Percentiles rank a stretch among this genome's conserved stretches.
phyloP scores from a whole-genome alignment of 2,329 filamentous ascomycete species.

The Cryphonectria carpinicola region DNA sequence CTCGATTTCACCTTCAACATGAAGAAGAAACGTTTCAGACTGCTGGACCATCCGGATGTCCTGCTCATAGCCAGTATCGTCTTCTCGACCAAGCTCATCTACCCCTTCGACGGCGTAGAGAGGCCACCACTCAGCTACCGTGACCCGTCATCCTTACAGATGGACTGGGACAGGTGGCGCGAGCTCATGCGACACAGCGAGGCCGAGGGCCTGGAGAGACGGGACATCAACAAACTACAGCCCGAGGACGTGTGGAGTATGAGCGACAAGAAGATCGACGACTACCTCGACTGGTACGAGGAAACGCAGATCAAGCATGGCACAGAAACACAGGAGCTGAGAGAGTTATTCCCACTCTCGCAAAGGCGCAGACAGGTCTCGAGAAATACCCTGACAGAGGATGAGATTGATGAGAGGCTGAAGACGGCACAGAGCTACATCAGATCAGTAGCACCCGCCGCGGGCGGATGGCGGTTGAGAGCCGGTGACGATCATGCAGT shows the following conservation, averaged over 20 bases:
- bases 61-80: conserved; percentile 73
- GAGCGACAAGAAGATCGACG: conserved; percentile 65
- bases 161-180: conserved; percentile 78
- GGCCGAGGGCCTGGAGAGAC: conserved; percentile 31
- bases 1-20: conserved; percentile 63
- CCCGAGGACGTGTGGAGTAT: conserved; percentile 47
- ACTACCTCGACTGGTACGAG: conserved; percentile 82
- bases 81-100: conserved; percentile 77
- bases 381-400: conserved; percentile 29
- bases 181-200: conserved; percentile 46
- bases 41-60: conserved; percentile 72
- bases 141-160: conserved; percentile 60
- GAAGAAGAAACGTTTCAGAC: conserved; percentile 46
- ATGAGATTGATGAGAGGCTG: conserved; percentile 34
- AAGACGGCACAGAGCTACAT: conserved; percentile 35
- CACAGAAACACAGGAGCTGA: conserved; percentile 38
- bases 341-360: conserved; percentile 41
- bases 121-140: conserved; percentile 53
- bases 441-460: conserved; percentile 30
- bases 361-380: conserved; percentile 17
- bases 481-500: conserved; percentile 41
- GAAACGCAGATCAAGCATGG: conserved; percentile 44
- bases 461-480: conserved; percentile 31
- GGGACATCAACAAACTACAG: conserved; percentile 35
- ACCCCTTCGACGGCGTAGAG: conserved; percentile 68